phyloP scores from a whole-genome alignment of 495 filamentous ascomycete genomes.

The Sordaria brevicollis region DNA sequence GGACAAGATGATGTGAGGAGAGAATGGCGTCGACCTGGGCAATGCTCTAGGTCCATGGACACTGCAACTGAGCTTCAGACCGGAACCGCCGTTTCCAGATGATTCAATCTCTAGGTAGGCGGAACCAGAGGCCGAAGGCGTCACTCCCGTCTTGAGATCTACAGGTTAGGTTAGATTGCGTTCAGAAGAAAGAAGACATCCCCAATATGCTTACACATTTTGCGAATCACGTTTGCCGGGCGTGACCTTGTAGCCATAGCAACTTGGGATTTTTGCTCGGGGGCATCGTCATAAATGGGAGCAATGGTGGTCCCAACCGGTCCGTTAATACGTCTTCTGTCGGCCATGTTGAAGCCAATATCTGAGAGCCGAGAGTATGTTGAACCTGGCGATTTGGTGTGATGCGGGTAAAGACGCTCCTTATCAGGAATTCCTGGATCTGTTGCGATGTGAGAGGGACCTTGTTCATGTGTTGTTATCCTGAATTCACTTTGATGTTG shows the following conservation, averaged over 20 bases:
- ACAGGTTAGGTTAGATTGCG: constrained; percentile 5
- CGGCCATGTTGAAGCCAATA: constrained; percentile 49
- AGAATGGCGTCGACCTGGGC: constrained; percentile 79
- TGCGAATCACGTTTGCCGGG: constrained; percentile 56
- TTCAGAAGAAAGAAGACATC: not conserved
- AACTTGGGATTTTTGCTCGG: constrained; percentile 33
- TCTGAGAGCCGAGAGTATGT: not conserved
- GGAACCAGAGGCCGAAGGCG: constrained; percentile 87
- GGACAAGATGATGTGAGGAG: constrained; percentile 78
- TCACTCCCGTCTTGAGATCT: constrained; percentile 88
- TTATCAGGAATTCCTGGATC: not conserved
- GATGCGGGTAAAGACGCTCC: not conserved
- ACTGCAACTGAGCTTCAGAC: constrained; percentile 81
- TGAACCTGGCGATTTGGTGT: constrained; percentile 3
- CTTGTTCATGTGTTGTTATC: not conserved
- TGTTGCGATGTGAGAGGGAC: not conserved
- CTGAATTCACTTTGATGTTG: not conserved
- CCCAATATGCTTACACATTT: constrained; percentile 58
- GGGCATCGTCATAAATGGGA: constrained; percentile 51
- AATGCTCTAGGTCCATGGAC: constrained; percentile 90
- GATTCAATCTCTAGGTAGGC: constrained; percentile 83
- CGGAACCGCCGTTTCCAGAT: constrained; percentile 38
- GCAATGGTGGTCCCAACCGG: constrained; percentile 67
- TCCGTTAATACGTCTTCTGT: constrained; percentile 85
- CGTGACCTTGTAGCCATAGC: constrained; percentile 24